Conservation (phyloP, 768 basidiomycete species). For the Pleurotus tuoliensis region DNA sequence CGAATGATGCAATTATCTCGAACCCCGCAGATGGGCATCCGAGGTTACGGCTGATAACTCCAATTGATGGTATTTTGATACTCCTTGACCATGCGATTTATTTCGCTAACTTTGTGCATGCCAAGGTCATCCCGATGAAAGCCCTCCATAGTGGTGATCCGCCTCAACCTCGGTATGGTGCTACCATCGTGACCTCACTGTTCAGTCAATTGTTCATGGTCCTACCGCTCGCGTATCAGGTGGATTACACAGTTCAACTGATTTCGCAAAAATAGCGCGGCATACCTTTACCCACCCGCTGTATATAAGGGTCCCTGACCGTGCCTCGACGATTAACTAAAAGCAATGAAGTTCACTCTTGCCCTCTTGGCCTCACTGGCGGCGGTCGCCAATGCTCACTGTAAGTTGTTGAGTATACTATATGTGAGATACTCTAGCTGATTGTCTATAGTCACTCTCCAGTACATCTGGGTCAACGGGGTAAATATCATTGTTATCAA, state of each 20-base stretch:
- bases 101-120: background rate
- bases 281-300: background rate
- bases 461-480: constrained; percentile 49
- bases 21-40: background rate
- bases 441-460: constrained; percentile 37
- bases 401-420: constrained; percentile 14
- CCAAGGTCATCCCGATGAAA: constrained; percentile 12
- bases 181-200: constrained; percentile 13
- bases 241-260: background rate
- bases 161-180: constrained; percentile 18
- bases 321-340: background rate
- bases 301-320: background rate
- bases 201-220: too few relatives aligned
- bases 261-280: background rate
- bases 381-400: constrained; percentile 38
- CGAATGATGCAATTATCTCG: background rate
- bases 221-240: too few relatives aligned
- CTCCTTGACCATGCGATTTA: background rate
- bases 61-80: background rate
- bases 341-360: constrained; percentile 31
- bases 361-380: constrained; percentile 27
- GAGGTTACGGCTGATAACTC: constrained; percentile 4
- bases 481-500: constrained; percentile 19
- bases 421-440: background rate
- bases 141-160: constrained; percentile 13